A percentile compares a stretch with the other conserved stretches of the same genome.
Conservation (phyloP, 139 green algal genomes). For the Haematococcus lacustris region DNA sequence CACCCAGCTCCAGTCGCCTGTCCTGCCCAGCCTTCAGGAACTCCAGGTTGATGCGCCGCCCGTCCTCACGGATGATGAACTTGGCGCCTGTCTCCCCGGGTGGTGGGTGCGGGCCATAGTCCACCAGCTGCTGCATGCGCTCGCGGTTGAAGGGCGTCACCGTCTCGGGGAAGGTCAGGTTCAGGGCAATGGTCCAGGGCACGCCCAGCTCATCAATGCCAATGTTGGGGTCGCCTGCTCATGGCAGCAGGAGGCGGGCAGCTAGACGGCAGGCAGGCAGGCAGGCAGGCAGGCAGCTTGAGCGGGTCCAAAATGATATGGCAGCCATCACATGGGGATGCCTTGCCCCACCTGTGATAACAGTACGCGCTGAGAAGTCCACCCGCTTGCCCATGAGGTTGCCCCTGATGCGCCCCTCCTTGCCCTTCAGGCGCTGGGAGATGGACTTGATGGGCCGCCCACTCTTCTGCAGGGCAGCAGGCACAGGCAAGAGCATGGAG, state of each 20-base stretch:
- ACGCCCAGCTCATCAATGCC: slow-evolving; percentile 97
- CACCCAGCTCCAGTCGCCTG: slow-evolving; percentile 31
- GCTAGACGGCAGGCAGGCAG: background rate
- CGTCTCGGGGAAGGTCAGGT: slow-evolving; percentile 95
- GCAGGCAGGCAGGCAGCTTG: background rate
- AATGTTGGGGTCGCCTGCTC: slow-evolving; percentile 93
- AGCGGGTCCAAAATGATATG: background rate
- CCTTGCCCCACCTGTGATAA: slow-evolving; percentile 68
- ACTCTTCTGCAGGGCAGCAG: slow-evolving; percentile 51
- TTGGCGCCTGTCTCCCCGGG: slow-evolving; percentile 90
- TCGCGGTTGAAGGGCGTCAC: slow-evolving; percentile 83
- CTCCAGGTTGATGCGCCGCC: slow-evolving; percentile 85
- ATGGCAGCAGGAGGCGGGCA: slow-evolving; percentile 38
- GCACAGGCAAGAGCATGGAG: too few relatives aligned
- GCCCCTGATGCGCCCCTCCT: slow-evolving; percentile 88
- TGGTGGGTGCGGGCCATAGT: slow-evolving; percentile 91
- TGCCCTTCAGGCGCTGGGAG: slow-evolving; percentile 65
- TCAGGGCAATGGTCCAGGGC: slow-evolving; percentile 93
- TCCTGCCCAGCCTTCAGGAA: slow-evolving; percentile 54
- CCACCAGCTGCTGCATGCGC: slow-evolving; percentile 73
- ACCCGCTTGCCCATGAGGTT: slow-evolving; percentile 99
- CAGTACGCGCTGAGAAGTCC: slow-evolving; percentile 96
- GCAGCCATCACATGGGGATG: background rate
- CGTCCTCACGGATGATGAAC: slow-evolving; percentile 95
- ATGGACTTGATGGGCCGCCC: slow-evolving; percentile 94